Evolutionary conservation across 2,329 filamentous ascomycete genomes (phyloP), one percentile per base, ranked within the genome.

Genomic region (Colletotrichum acutatum): DNA sequence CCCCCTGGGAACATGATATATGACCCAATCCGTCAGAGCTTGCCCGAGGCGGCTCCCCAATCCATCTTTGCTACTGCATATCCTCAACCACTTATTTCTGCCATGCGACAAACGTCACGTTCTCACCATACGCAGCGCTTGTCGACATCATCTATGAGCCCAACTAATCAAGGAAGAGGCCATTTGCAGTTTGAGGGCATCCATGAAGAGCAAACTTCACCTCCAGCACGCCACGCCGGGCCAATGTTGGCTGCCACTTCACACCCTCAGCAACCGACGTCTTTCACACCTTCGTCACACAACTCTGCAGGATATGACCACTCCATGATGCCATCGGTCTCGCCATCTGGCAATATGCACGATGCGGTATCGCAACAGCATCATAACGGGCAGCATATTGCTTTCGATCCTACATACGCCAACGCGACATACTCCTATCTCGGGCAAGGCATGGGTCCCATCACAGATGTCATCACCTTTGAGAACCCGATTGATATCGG

Each of bases 401-500:
- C 52, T 54, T 74, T 66, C 22, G 71, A 74, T 7, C 63, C 67
- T 2, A 60, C 61, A 1, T 71, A 56, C 5, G 57, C 68, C 49
- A 59, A 70, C 16, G 71, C 46, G 1, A 71, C 66, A 16, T 76
- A 71, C 42, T 74, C 71, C 8, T 77, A 78, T 6, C 76, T 80
- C 1, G 77, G 77, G 5, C 68, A 75, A 56, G 76, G 75, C 16
- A 75, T 77, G 49, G 72, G 79, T 63, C 24, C 77, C 71, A 28
- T 78, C 66, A 82, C 84, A 74, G 84, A 88, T 59, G 83, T 84
- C 75, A 92, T 95, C 82, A 91, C 93, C 74, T 94, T 95, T 75
- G 91, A 94, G 79, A 92, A 90, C 72, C 93, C 94, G 75, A 90
- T 96, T 42, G 93, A 95, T 75, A 92, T 95, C 86, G 90, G 89